phyloP scores from a whole-genome alignment of 805 yeast species.

The Candida ulmi region DNA sequence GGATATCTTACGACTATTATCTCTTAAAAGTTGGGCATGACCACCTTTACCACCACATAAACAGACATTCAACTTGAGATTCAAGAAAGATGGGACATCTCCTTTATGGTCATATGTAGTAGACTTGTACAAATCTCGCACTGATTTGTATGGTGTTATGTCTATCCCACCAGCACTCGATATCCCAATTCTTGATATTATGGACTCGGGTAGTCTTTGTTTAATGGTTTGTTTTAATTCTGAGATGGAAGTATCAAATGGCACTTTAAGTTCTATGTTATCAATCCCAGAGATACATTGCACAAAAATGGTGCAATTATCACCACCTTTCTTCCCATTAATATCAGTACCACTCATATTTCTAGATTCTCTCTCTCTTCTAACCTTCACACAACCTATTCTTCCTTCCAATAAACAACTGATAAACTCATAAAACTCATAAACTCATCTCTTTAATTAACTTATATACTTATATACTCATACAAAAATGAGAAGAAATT shows the following conservation, averaged over 20 bases:
- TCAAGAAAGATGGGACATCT: constrained; percentile 3
- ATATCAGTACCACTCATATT: not conserved
- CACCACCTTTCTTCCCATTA: not conserved
- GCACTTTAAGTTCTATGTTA: constrained; percentile 7
- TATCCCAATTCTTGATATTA: constrained; percentile 2
- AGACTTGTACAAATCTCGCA: constrained; percentile 5
- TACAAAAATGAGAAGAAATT: too few species aligned
- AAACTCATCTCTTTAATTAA: too few species aligned
- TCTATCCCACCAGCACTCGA: constrained; percentile 12
- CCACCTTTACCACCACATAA: constrained; percentile 52
- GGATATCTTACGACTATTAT: constrained; percentile 34
- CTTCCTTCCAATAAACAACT: too few species aligned
- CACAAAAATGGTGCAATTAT: constrained; percentile 11
- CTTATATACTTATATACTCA: too few species aligned
- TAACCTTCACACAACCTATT: too few species aligned
- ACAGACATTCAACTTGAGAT: constrained; percentile 29
- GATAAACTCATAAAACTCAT: too few species aligned
- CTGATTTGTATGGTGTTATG: constrained; percentile 5
- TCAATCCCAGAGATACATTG: constrained; percentile 13
- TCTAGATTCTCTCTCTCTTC: too few species aligned
- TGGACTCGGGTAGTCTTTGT: constrained; percentile 6
- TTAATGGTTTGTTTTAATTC: constrained; percentile 4
- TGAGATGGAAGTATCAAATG: not conserved
- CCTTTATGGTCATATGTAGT: not conserved
- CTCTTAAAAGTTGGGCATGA: constrained; percentile 36